Percentiles rank a stretch among this genome's conserved stretches.
Conservation (phyloP, 306 rosid species). For the Gynostemma pentaphyllum region DNA sequence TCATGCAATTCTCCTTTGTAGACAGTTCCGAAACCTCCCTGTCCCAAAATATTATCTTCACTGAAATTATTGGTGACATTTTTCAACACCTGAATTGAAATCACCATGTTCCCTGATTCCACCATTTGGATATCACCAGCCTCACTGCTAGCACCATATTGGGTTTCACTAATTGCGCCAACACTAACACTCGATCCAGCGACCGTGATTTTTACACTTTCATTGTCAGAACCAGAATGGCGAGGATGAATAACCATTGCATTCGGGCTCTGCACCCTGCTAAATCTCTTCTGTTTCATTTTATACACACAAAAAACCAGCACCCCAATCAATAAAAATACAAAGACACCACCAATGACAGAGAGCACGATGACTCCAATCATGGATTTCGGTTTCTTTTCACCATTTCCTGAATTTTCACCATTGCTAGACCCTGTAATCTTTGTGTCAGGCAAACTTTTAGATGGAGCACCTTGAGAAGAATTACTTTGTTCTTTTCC, state of each 20-base stretch:
- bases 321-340: slow-evolving; percentile 40
- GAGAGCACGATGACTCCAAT: slow-evolving; percentile 48
- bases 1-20: slow-evolving; percentile 83
- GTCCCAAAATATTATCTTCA: slow-evolving; percentile 62
- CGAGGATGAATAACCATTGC: slow-evolving; percentile 68
- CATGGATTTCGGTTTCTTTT: slow-evolving; percentile 35
- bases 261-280: slow-evolving; percentile 83
- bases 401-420: slow-evolving; percentile 20
- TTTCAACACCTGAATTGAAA: slow-evolving; percentile 75
- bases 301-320: slow-evolving; percentile 49
- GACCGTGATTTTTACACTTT: slow-evolving; percentile 78
- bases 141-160: slow-evolving; percentile 38
- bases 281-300: slow-evolving; percentile 53
- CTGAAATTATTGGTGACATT: slow-evolving; percentile 68
- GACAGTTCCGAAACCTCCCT: slow-evolving; percentile 76
- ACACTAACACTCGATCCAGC: slow-evolving; percentile 86
- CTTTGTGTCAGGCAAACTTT: slow-evolving; percentile 10
- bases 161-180: slow-evolving; percentile 57
- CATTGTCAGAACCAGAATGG: slow-evolving; percentile 75
- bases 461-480: slow-evolving; percentile 17
- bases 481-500: slow-evolving; percentile 38
- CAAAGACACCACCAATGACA: slow-evolving; percentile 42
- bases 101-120: slow-evolving; percentile 89
- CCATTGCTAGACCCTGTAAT: slow-evolving; percentile 14
- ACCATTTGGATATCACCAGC: slow-evolving; percentile 76